Conservation (phyloP, 75 land plant genomes). For the Cryptomeria japonica region DNA sequence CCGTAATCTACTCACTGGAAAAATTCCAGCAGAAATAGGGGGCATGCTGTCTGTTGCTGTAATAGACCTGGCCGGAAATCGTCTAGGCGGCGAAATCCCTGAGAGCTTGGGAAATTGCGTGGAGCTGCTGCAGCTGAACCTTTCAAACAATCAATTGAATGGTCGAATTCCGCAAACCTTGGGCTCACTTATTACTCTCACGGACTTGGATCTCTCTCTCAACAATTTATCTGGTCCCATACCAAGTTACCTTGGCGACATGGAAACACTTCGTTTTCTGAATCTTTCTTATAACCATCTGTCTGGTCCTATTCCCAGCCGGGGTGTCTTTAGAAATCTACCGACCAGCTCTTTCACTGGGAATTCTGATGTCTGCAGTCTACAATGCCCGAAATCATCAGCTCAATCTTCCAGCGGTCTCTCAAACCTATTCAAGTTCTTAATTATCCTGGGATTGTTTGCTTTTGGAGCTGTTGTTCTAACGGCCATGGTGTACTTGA, state of each 20-base stretch:
- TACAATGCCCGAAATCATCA: too few relatives aligned
- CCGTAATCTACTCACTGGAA: too few relatives aligned
- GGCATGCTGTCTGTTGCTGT: conserved; percentile 32
- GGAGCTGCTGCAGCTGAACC: too few relatives aligned
- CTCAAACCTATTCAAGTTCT: not conserved
- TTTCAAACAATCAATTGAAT: too few relatives aligned
- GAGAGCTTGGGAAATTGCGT: too few relatives aligned
- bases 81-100: conserved; percentile 5
- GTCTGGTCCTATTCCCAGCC: too few relatives aligned
- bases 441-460: not conserved
- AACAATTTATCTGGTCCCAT: too few relatives aligned
- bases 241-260: conserved; percentile 39
- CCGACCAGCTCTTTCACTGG: conserved; percentile 19
- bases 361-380: conserved; percentile 23
- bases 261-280: conserved; percentile 31
- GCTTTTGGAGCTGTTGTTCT: not conserved
- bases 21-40: conserved; percentile 53
- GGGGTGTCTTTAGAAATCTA: too few relatives aligned
- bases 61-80: conserved; percentile 54
- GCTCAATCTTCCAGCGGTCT: not conserved
- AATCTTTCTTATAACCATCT: conserved; percentile 11
- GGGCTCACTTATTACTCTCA: too few relatives aligned
- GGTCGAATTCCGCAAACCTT: too few relatives aligned
- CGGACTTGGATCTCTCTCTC: too few relatives aligned
- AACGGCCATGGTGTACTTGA: too few relatives aligned